phyloP scores from a whole-genome alignment of 23 red algal species.

The Gracilaria gracilis region DNA sequence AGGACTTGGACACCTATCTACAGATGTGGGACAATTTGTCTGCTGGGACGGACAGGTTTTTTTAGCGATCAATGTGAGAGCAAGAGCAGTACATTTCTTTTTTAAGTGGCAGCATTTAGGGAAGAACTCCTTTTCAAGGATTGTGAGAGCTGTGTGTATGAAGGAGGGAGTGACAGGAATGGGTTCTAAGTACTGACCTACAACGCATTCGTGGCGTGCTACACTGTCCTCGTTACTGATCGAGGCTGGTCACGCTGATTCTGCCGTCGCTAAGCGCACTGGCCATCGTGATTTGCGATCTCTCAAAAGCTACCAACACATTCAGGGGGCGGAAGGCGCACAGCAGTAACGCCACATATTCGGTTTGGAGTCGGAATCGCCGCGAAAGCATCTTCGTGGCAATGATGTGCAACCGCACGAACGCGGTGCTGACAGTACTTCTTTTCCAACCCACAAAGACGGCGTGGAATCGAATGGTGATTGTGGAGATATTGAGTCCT shows the following conservation, averaged over 20 bases:
- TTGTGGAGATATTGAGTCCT: too few relatives aligned
- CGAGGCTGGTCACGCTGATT: not conserved
- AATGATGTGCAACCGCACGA: too few relatives aligned
- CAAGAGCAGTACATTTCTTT: not conserved
- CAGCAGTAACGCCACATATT: not conserved
- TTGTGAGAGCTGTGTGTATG: not conserved
- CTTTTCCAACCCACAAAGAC: too few relatives aligned
- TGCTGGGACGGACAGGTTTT: not conserved
- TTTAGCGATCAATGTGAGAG: not conserved
- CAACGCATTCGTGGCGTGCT: not conserved
- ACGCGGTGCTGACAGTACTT: too few relatives aligned
- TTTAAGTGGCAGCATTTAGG: not conserved
- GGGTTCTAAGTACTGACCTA: not conserved
- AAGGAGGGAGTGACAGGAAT: not conserved
- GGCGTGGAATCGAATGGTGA: too few relatives aligned
- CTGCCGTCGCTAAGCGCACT: not conserved
- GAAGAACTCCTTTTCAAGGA: not conserved
- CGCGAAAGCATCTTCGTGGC: too few relatives aligned
- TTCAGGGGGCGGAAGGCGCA: not conserved
- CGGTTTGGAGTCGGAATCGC: too few relatives aligned
- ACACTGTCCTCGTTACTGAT: not conserved
- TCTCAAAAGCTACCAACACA: conserved; percentile 1
- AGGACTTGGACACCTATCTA: not conserved
- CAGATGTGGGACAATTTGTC: not conserved
- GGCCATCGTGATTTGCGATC: not conserved